Evolutionary conservation across 164 flowering plant genomes (phyloP), one percentile per base, ranked within the genome.

Genomic region (Vitis labrusca): DNA sequence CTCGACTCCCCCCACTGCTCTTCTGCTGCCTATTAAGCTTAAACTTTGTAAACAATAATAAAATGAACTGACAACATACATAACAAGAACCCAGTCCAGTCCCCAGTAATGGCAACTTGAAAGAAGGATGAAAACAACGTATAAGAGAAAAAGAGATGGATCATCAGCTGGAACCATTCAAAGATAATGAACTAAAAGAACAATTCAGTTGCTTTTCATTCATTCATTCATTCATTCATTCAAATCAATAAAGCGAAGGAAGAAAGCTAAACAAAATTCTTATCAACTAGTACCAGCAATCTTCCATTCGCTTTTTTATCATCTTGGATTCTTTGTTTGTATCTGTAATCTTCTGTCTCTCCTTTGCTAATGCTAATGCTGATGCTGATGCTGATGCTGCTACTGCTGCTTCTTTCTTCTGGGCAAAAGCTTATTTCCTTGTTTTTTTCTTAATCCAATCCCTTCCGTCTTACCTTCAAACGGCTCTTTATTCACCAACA

Each of bases 401-500:
- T 69, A 8, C 13, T 23, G 47, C 17, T 10, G 63, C 54, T 60
- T 64, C 63, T 59, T 63, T 64, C 53, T 17, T 17, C 47, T 67
- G 30, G 44, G 44, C 44, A 37, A 37, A 37, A 37, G 44, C 44
- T 37, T 37, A 37, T 37, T 37, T 37, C 44, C 44, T 3, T 37
- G n/a, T 32, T 12, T 10, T 3, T 50, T 15, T 10, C 52, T 56
- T 55, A 65, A 71, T 74, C 61, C 78, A 72, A 60, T 69, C 63
- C 53, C 14, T 56, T 71, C 71, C 52, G 54, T 60, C 14, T 64
- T 58, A 47, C 58, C 52, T 71, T 64, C 68, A 67, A 73, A 60
- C 63, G 74, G 72, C 44, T 59, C 74, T 74, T 82, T 82, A 82
- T 84, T 76, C 75, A 59, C 73, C 78, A 80, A 82, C 77, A 77